Base-by-base conservation (phyloP, 352 stramenopile species). In the Aphanomyces invadans region DNA sequence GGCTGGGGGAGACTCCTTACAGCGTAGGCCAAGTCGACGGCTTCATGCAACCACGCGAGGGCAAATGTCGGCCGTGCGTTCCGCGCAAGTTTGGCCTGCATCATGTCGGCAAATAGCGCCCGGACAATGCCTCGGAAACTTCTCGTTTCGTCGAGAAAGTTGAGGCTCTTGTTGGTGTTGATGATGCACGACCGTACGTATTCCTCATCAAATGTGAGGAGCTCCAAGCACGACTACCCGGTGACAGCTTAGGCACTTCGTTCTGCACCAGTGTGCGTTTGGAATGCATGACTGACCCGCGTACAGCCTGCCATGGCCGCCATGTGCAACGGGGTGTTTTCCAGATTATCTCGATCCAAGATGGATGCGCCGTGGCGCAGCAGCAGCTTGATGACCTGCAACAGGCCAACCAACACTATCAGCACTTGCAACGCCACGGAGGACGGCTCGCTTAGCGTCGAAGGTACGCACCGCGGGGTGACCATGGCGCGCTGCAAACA, bases 41-140 rank as follows among this genome's bases (percentile, higher is more conserved):
- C 76, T 48, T 92, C 83, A 62, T 76, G 76, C 19, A 84, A 53
- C 81, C 83, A 92, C 7, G 72, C 75, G 51, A 76, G n/a, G 38
- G 88, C 74, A 65, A 88, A 92, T 0, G 77, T 78, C 3, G 79
- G 81, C 3, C 75, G 74, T 53, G 86, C 79, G 23, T 90, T 92
- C 12, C 76, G 72, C 1, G 78, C 78, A 17, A 92, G 59, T 45
- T 87, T 89, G n/a, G 19, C 59, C 46, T 72, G 71, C 80, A 90
- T 90, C 2, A 81, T 69, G 0, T 39, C 73, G 0, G 76, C 74
- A 49, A 80, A 86, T 0, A 68, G 29, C 0, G 4, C 29, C 3
- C 21, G 39, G 2, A 68, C 9, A 12, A 17, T 4, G 5, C 31
- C 5, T 39, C 60, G 60, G 38, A 68, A 68, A 33, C 29, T 3